Conservation (phyloP, 2,329 filamentous ascomycete genomes). For the Hypoxylon sp. region DNA sequence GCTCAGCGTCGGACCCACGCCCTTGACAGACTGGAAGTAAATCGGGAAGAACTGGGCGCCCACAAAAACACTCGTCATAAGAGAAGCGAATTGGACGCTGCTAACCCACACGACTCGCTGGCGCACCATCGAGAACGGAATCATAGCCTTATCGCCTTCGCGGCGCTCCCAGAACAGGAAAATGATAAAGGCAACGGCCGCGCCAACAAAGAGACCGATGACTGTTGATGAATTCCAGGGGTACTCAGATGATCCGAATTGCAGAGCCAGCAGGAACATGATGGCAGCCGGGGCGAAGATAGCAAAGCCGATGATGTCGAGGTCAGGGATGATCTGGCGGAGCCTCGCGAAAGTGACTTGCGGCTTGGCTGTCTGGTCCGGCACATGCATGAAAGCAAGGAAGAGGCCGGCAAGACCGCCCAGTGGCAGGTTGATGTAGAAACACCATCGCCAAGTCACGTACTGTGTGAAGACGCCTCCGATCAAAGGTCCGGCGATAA, state of each 20-base stretch:
- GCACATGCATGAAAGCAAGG: slow-evolving; percentile 56
- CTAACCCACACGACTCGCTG: slow-evolving; percentile 62
- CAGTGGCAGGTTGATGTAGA: slow-evolving; percentile 65
- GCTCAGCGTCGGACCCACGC: slow-evolving; percentile 52
- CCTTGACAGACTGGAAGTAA: slow-evolving; percentile 55
- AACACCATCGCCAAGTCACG: slow-evolving; percentile 63
- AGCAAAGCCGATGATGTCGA: slow-evolving; percentile 61
- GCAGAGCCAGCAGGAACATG: slow-evolving; percentile 62
- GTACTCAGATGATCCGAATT: slow-evolving; percentile 61
- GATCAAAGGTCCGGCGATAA: slow-evolving; percentile 64
- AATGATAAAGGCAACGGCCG: slow-evolving; percentile 52
- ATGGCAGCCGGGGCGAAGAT: slow-evolving; percentile 61
- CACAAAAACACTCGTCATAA: slow-evolving; percentile 62
- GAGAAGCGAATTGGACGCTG: slow-evolving; percentile 59
- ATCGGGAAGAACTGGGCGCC: slow-evolving; percentile 52
- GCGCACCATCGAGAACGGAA: slow-evolving; percentile 62
- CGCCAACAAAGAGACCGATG: slow-evolving; percentile 60
- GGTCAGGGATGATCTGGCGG: slow-evolving; percentile 52
- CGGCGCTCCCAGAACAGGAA: slow-evolving; percentile 62
- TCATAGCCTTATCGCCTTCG: slow-evolving; percentile 64
- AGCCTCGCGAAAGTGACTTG: slow-evolving; percentile 47
- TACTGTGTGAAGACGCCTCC: slow-evolving; percentile 61
- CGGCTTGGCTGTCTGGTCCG: slow-evolving; percentile 56
- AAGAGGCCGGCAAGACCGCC: slow-evolving; percentile 56
- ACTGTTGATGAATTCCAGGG: slow-evolving; percentile 58